Conservation (phyloP, 1,284 basidiomycete species). For the Rhodotorula sp. region DNA sequence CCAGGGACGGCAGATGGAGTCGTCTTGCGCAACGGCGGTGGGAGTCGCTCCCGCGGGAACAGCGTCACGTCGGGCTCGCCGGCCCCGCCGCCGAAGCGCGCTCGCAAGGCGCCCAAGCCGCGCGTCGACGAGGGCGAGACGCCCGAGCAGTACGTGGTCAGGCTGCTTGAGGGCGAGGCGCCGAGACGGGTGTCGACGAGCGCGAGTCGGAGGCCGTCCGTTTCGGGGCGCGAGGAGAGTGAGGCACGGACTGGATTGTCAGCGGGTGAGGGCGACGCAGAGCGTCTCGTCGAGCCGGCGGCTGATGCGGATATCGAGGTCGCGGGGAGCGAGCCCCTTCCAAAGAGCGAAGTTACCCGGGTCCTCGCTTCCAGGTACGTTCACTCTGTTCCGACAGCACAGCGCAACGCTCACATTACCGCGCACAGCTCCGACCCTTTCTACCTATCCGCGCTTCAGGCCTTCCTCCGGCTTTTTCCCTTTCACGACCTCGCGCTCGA, state of each 20-base stretch:
- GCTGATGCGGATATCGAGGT: conserved; percentile 63
- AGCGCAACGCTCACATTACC: not conserved
- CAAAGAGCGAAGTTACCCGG: conserved; percentile 72
- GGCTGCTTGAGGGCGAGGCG: conserved; percentile 57
- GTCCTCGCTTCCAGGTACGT: conserved; percentile 75
- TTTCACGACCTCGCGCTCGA: conserved; percentile 81
- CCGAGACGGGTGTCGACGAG: not conserved
- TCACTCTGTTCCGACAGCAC: not conserved
- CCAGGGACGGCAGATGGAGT: conserved; percentile 13
- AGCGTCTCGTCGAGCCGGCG: conserved; percentile 55
- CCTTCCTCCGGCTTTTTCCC: conserved; percentile 76
- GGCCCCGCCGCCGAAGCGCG: conserved; percentile 1
- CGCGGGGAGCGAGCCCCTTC: conserved; percentile 54
- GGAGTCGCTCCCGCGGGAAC: conserved; percentile 9
- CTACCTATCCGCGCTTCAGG: conserved; percentile 67
- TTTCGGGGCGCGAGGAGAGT: conserved; percentile 57
- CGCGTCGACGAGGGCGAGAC: conserved; percentile 59
- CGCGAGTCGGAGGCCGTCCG: conserved; percentile 59
- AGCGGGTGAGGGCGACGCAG: not conserved
- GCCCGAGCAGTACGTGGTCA: conserved; percentile 66
- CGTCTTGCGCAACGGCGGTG: not conserved
- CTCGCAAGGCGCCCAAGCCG: conserved; percentile 15
- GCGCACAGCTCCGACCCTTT: conserved; percentile 67
- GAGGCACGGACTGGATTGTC: not conserved
- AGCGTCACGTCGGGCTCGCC: conserved; percentile 11